phyloP scores from a whole-genome alignment of 495 filamentous ascomycete species.

The Collariella sp. region DNA sequence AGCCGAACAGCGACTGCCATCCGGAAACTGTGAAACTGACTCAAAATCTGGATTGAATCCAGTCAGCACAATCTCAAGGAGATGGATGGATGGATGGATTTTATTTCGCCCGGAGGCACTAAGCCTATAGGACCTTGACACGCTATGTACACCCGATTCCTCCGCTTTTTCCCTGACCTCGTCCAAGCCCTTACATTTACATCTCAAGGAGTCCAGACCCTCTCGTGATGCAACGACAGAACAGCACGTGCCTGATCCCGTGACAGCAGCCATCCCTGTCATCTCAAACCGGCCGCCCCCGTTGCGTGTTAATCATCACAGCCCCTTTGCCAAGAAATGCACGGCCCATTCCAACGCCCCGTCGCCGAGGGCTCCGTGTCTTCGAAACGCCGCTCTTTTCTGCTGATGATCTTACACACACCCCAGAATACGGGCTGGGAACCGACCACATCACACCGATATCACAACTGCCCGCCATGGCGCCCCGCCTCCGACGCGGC shows the following conservation, averaged over 20 bases:
- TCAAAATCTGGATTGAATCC: too few species aligned
- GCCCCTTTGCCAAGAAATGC: conserved; percentile 25
- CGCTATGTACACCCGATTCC: too few species aligned
- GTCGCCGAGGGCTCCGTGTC: conserved; percentile 25
- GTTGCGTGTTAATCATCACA: conserved; percentile 8
- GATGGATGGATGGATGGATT: too few species aligned
- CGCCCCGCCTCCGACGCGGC: conserved; percentile 29
- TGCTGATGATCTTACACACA: neutral
- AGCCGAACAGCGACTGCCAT: too few species aligned
- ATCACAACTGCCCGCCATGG: conserved; percentile 20
- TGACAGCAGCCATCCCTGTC: neutral
- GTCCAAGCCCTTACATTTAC: too few species aligned
- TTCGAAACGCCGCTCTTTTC: conserved; percentile 21
- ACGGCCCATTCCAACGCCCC: conserved; percentile 19
- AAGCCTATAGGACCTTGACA: too few species aligned
- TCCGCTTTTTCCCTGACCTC: too few species aligned
- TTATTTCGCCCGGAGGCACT: too few species aligned
- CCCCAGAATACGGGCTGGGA: neutral
- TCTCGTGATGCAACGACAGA: too few species aligned
- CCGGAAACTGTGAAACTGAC: too few species aligned
- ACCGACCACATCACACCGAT: conserved; percentile 2
- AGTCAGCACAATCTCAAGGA: too few species aligned
- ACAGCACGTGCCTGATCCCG: conserved; percentile 5
- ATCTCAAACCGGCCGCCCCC: neutral
- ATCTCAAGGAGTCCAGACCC: too few species aligned